A percentile compares a stretch with the other conserved stretches of the same genome.
These are phyloP conservation scores for Kodamaea kaohsiungensis DNA, from an alignment of 805 yeast genomes.

Conservation along the genomic window DNA sequence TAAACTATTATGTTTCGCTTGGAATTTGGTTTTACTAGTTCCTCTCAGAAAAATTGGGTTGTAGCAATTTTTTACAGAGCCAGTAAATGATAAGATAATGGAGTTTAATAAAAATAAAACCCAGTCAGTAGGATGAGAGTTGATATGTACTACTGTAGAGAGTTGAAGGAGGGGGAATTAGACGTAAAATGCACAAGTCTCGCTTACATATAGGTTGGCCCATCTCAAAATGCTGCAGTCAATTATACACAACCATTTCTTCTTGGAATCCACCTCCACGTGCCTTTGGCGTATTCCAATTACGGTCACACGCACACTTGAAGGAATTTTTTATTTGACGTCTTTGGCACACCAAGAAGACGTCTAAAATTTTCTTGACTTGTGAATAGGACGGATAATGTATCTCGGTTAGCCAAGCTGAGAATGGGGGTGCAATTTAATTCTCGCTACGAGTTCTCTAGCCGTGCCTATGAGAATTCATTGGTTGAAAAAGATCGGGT, in stretches of 20 bases:
- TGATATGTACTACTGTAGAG: too few species aligned
- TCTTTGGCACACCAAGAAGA: neutral
- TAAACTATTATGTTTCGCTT: too few species aligned
- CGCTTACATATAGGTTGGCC: neutral
- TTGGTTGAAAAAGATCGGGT: neutral
- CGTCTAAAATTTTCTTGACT: neutral
- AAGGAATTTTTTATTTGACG: neutral
- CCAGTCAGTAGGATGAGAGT: too few species aligned
- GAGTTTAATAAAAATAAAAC: too few species aligned
- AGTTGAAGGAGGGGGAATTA: too few species aligned
- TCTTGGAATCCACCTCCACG: neutral
- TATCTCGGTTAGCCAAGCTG: too few species aligned
- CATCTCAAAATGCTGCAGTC: neutral
- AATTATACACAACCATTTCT: neutral
- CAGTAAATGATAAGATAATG: too few species aligned
- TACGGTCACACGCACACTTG: neutral
- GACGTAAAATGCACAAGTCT: neutral
- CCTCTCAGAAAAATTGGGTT: too few species aligned
- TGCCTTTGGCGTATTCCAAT: neutral
- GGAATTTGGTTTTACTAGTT: too few species aligned
- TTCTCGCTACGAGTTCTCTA: neutral
- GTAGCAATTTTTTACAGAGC: too few species aligned
- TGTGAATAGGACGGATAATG: neutral
- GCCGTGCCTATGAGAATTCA: neutral
- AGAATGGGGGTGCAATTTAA: neutral